Percentiles rank a stretch among this genome's conserved stretches.
These are phyloP conservation scores for Evernia prunastri DNA, from an alignment of 495 filamentous ascomycete species.

Conservation along the genomic window DNA sequence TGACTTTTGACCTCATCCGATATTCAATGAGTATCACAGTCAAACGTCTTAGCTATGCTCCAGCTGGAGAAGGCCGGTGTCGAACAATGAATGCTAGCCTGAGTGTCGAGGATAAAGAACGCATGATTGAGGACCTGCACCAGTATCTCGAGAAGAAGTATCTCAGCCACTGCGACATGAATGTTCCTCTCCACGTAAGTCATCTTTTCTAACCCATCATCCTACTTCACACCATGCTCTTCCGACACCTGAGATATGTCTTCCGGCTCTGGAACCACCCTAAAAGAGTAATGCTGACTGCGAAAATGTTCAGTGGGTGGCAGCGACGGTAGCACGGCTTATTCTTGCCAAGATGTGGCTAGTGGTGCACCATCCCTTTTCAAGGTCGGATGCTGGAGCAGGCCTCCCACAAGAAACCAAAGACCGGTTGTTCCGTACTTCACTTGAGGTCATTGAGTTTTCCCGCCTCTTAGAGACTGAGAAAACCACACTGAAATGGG, in stretches of 20 bases:
- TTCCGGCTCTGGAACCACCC: too few species aligned
- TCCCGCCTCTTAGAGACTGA: constrained; percentile 48
- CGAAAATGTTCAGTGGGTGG: too few species aligned
- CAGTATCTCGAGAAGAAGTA: constrained; percentile 38
- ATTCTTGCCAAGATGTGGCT: constrained; percentile 35
- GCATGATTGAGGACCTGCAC: constrained; percentile 40
- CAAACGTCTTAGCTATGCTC: constrained; percentile 31
- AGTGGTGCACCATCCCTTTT: constrained; percentile 33
- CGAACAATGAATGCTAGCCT: constrained; percentile 22
- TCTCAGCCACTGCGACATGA: constrained; percentile 36
- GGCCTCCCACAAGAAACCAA: constrained; percentile 50
- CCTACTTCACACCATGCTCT: too few species aligned
- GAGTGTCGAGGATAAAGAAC: constrained; percentile 40
- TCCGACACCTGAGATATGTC: too few species aligned
- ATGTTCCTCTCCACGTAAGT: constrained; percentile 34
- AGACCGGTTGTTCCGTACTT: constrained; percentile 56
- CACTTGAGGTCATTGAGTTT: constrained; percentile 50
- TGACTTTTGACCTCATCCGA: constrained; percentile 68
- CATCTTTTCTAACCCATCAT: too few species aligned
- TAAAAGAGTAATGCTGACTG: too few species aligned
- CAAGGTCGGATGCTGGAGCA: constrained; percentile 28
- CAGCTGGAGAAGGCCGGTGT: constrained; percentile 24
- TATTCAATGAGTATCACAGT: constrained; percentile 36
- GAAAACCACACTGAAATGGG: constrained; percentile 45
- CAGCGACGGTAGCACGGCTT: constrained; percentile 37